Base-by-base conservation (phyloP, 208 protist species). In the Porcisia deanei region DNA sequence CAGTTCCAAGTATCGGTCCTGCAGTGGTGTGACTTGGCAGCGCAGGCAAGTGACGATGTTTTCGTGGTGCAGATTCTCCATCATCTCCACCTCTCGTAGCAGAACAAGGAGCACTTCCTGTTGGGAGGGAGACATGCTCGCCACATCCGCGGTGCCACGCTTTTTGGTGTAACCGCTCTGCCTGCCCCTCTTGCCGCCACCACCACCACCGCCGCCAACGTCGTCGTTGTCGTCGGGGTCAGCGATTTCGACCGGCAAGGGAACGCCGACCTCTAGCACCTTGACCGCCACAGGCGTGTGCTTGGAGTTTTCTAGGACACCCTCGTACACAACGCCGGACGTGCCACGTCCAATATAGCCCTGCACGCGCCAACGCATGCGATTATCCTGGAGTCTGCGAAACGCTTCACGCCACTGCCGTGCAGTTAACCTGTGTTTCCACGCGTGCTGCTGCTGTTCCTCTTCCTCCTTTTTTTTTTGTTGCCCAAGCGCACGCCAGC, bases 31-130 rank as follows among this genome's bases (percentile, higher is more conserved):
- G n/a, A 87, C 93, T 49, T 96, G 90, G 61, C 90, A 95, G 43
- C 91, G 91, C 47, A 87, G 82, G 73, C 93, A 94, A 12, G 86
- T 83, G 20, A 97, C 91, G 63, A 97, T 97, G 78, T 97, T 93
- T 16, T 74, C 64, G 72, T 97, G 93, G 71, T 88, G 83, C 55
- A 96, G 79, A 47, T 70, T 80, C 30, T 89, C 83, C 93, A 97
- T 96, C 49, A 97, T 78, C 58, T 95, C 91, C 63, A 96, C 88
- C 82, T 97, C 92, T 22, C 84, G 84, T 45, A 88, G 73, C 30
- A 88, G 80, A 54, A 96, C 80, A 45, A 73, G 73, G 41, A 81
- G 64, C 18, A 64, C 77, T n/a, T 65, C 63, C 55, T 79, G 74
- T 58, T 89, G 68, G 57, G 90, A 66, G 49, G 91, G 86, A 18